These are phyloP conservation scores for Rhynchosporium graminicola DNA, from an alignment of 2,329 filamentous ascomycete species.

Conservation along the genomic window DNA sequence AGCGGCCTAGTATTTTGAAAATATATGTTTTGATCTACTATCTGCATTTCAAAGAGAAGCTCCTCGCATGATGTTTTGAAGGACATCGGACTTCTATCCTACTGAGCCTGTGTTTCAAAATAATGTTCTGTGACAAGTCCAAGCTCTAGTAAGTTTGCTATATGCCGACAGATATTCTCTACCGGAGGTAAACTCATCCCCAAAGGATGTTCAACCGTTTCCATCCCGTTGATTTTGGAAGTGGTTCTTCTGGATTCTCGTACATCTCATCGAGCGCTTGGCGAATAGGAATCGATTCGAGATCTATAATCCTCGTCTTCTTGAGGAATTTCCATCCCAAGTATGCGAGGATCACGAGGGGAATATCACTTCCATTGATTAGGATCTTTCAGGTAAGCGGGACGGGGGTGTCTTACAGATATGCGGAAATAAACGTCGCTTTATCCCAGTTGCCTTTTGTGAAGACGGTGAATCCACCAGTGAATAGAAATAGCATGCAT, in stretches of 20 bases:
- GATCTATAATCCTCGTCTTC: conserved; percentile 45
- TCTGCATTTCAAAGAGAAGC: too few relatives aligned
- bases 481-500: conserved; percentile 66
- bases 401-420: conserved; percentile 52
- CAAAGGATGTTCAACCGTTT: conserved; percentile 42
- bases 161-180: too few relatives aligned
- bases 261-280: conserved; percentile 42
- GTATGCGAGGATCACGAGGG: conserved; percentile 46
- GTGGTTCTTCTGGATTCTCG: conserved; percentile 42
- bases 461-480: conserved; percentile 67
- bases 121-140: too few relatives aligned
- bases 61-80: too few relatives aligned
- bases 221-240: conserved; percentile 35
- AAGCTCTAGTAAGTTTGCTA: too few relatives aligned
- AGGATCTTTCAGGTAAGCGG: not conserved
- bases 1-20: too few relatives aligned
- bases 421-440: conserved; percentile 60
- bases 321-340: conserved; percentile 56
- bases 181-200: conserved; percentile 28
- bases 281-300: conserved; percentile 42
- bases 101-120: too few relatives aligned
- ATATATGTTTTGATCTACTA: too few relatives aligned
- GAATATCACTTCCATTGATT: conserved; percentile 42
- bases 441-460: conserved; percentile 60
- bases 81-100: too few relatives aligned